Base-by-base conservation (phyloP, 495 filamentous ascomycete genomes). In the Clavariopsis aquatica region DNA sequence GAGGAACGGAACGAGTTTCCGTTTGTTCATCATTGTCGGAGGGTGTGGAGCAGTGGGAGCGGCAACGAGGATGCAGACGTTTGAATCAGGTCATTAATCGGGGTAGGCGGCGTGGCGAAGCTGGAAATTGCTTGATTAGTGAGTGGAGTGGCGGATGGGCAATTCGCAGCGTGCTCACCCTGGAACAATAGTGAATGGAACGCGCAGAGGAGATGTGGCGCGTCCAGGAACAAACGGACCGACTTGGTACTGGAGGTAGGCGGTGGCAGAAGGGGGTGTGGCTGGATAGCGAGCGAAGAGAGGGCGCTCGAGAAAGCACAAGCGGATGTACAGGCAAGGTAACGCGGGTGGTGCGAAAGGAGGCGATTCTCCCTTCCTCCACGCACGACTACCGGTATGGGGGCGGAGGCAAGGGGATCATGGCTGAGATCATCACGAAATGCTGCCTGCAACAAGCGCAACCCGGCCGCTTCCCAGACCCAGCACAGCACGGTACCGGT, bases 1-100 rank as follows among this genome's bases (percentile, higher is more conserved):
- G 52, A 70, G 45, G 22, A 67, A 51, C 7, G 68, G 68, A 31
- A 61, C n/a, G 41, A 66, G 55, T 23, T 51, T 63, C 27, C 45
- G 23, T 49, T 63, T 68, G 34, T 26, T 47, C 65, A 68, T 64
- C 22, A 22, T 57, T 38, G 8, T 22, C 12, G 52, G 26, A 36
- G 22, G 41, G 19, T 20, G 57, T 38, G 13, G 23, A 24, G 29
- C 38, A 22, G 19, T 22, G 47, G 47, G 2, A 15, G 47, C 19
- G 47, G 47, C 7, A 22, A 54, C 10, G 52, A 20, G 6, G 52
- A 12, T 7, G 19, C 28, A 31, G 31, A n/a, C 38, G 2, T 17
- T 17, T 43, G 15, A n/a, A 43, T 43, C 38, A 43, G 38, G 38
- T 43, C 38, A 43, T 43, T 43, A n/a, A 10, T 43, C 6, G 38